Evolutionary conservation across 2,329 filamentous ascomycete species (phyloP), one percentile per base, ranked within the genome.

Genomic region (Hypoxylon sp.): DNA sequence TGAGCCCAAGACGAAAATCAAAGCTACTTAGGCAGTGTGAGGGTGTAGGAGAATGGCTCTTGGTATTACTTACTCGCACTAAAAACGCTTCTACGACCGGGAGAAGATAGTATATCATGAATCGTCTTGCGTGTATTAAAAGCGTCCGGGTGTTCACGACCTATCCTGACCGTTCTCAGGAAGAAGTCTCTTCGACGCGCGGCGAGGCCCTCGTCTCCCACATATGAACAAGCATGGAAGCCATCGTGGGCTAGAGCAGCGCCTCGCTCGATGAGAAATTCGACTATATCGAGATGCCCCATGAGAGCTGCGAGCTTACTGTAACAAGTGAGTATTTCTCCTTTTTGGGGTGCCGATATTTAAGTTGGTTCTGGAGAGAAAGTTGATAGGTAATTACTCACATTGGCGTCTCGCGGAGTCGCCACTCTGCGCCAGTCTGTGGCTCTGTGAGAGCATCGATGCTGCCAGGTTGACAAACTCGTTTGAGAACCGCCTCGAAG

Each of bases 301-400:
- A 74, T 74, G 9, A 74, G 54, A 3, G 70, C 57, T 1, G 71
- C 73, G 24, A 73, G 68, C 53, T 73, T 72, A 31, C 66, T 71
- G 26, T 6, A n/a, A 17, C 2, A 10, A 47, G 44, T 65, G 5
- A 42, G 58, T 2, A 31, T 58, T 24, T 39, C 11, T n/a, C n/a
- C 24, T 4, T 46, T 46, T 33, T 9, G 19, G 9, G n/a, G 54
- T 22, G 9, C 35, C 22, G 10, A 10, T 13, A 22, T 35, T 46
- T 31, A 37, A 22, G 8, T n/a, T 19, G 4, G 14, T 9, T 26
- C 19, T 50, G 3, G 22, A 35, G 13, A 46, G 3, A 14, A 52
- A 3, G 1, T 14, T 22, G 10, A 29, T 33, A 44, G 26, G 29
- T 29, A 54, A 6, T 37, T 13, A 60, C 68, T 66, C 31, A 71